phyloP scores from a whole-genome alignment of 495 filamentous ascomycete species.

The Penicillium fimorum region DNA sequence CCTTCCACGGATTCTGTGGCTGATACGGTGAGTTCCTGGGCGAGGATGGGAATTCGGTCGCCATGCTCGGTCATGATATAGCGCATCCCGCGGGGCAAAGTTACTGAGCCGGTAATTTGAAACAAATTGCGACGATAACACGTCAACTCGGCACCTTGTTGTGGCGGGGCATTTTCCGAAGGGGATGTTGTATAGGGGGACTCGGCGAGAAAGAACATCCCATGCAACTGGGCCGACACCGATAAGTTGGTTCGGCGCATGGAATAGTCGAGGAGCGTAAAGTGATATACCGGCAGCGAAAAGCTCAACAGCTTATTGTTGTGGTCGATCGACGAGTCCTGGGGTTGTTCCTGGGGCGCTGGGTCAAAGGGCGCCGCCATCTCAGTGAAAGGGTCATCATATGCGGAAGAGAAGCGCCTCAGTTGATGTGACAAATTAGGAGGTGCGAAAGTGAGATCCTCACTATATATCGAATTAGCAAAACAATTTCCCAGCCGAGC shows the following conservation, averaged over 20 bases:
- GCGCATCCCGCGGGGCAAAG: constrained; percentile 66
- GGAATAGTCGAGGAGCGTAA: constrained; percentile 67
- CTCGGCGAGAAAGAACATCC: constrained; percentile 95
- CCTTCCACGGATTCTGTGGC: constrained; percentile 90
- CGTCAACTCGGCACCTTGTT: constrained; percentile 69
- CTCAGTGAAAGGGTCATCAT: constrained; percentile 67
- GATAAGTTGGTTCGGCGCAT: constrained; percentile 57
- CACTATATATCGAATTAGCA: constrained; percentile 21
- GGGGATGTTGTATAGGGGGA: constrained; percentile 65
- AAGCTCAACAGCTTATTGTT: constrained; percentile 83
- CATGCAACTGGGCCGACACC: constrained; percentile 81
- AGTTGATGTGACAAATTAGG: constrained; percentile 33
- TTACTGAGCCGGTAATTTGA: constrained; percentile 82
- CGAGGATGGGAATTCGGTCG: constrained; percentile 68
- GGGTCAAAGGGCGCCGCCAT: constrained; percentile 53
- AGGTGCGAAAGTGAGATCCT: constrained; percentile 44
- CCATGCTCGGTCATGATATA: constrained; percentile 78
- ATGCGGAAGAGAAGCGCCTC: constrained; percentile 50
- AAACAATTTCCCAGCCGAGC: background rate
- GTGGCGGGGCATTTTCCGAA: constrained; percentile 62
- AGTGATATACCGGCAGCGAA: constrained; percentile 64
- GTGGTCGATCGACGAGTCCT: constrained; percentile 56
- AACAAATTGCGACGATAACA: constrained; percentile 91
- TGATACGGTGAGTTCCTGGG: constrained; percentile 75
- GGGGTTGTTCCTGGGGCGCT: constrained; percentile 37